These are phyloP conservation scores for Globisporangium canariense DNA, from an alignment of 352 stramenopile species.

Conservation along the genomic window DNA sequence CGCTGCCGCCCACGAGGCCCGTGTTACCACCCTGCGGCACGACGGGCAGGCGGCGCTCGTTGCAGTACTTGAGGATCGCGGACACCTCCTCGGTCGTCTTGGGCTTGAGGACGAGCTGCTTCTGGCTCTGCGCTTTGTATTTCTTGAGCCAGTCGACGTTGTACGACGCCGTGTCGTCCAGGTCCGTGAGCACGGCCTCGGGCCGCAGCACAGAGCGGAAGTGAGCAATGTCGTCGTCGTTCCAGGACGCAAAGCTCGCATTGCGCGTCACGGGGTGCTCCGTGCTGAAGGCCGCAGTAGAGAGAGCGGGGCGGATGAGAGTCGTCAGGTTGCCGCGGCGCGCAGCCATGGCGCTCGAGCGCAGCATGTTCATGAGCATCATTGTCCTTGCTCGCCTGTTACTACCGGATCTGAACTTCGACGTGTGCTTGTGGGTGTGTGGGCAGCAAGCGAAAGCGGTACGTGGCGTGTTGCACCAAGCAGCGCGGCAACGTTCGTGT, in stretches of 20 bases:
- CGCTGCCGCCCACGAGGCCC: conserved; percentile 92
- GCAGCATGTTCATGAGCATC: conserved; percentile 8
- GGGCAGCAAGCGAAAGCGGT: background rate
- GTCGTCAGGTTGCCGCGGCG: conserved; percentile 8
- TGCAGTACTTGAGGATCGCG: conserved; percentile 91
- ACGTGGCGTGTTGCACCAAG: conserved; percentile 12
- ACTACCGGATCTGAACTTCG: conserved; percentile 1
- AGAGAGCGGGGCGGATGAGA: conserved; percentile 2
- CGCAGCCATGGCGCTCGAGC: conserved; percentile 7
- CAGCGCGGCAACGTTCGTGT: conserved; percentile 1
- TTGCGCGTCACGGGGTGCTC: conserved; percentile 33
- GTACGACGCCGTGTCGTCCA: conserved; percentile 67
- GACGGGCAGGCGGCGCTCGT: conserved; percentile 84
- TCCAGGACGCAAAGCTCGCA: conserved; percentile 49
- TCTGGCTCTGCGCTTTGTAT: conserved; percentile 57
- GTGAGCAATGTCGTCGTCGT: conserved; percentile 53
- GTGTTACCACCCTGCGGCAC: conserved; percentile 97
- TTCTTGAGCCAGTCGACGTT: conserved; percentile 86
- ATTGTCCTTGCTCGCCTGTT: background rate
- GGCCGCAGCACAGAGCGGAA: conserved; percentile 60
- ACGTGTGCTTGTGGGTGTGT: conserved; percentile 4
- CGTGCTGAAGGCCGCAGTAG: conserved; percentile 18
- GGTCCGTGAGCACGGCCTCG: conserved; percentile 59
- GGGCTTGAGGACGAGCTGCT: conserved; percentile 84
- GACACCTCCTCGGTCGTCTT: conserved; percentile 87